Evolutionary conservation across 75 land plant genomes (phyloP), one percentile per base, ranked within the genome.

Genomic region (Pinus albicaulis): DNA sequence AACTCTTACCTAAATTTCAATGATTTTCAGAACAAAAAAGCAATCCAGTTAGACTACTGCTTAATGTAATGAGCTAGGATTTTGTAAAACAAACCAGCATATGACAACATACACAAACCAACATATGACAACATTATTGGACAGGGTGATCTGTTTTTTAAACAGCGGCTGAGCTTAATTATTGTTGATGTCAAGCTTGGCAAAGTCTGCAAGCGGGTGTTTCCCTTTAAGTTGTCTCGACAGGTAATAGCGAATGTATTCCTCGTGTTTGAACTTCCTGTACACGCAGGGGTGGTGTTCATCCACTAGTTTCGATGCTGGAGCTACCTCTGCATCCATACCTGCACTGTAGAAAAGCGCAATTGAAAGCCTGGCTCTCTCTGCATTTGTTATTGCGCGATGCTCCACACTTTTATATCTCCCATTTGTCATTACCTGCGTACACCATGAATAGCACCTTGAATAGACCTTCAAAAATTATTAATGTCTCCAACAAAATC

Each of bases 321-420:
- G 87, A 20, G 76, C 74, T 52, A 85, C 75, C 11, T 26, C 56
- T 53, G 22, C 55, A 19, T 72, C 74, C 61, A 69, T 78, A 6
- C 69, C 59, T 15, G 86, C 77, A 68, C 72, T 78, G 25, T 83
- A 83, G 55, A 85, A 85, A 7, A 81, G 41, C 24, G 81, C 87
- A n/a, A 83, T 76, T 2, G 87, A 83, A 7, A 61, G 31, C 25
- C 87, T 60, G 44, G 56, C 44, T 24, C 53, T 78, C 8, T 68
- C 57, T 20, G 34, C 36, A 24, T 85, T 85, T 17, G 84, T 81
- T n/a, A 85, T 78, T 6, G 76, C 87, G 19, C 87, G 72, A 61
- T 85, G 87, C 81, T 85, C 87, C 31, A 78, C 20, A 59, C 86
- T 85, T 56, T 78, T 83, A 72, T 85, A 85, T 57, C 71, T 78